Evolutionary conservation across 805 yeast genomes (phyloP).

Genomic region (Myxozyma geophila): DNA sequence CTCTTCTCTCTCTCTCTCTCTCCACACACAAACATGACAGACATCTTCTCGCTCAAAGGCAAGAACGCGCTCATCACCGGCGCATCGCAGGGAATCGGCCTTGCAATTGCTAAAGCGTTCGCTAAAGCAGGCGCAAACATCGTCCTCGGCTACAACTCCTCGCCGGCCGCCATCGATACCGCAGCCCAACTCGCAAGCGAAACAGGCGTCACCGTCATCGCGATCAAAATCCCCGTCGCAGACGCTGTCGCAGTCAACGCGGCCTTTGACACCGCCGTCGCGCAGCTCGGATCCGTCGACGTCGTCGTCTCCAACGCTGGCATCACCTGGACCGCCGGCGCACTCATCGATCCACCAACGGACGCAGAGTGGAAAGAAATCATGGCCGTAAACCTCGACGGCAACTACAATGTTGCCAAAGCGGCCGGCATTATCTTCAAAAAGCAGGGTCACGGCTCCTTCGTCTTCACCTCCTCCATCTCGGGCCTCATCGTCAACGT

Average conservation of each 20-base stretch:
- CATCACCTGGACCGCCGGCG: slow-evolving; percentile 34
- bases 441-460: slow-evolving; percentile 21
- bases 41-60: slow-evolving; percentile 42
- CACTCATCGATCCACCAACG: slow-evolving; percentile 21
- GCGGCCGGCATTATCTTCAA: slow-evolving; percentile 55
- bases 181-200: slow-evolving; percentile 61
- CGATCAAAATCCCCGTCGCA: slow-evolving; percentile 64
- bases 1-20: background rate
- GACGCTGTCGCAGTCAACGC: slow-evolving; percentile 54
- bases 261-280: slow-evolving; percentile 50
- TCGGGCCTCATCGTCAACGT: slow-evolving; percentile 58
- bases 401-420: slow-evolving; percentile 58
- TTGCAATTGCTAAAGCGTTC: slow-evolving; percentile 53
- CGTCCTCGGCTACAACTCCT: slow-evolving; percentile 50
- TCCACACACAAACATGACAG: slow-evolving; percentile 4
- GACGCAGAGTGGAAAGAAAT: slow-evolving; percentile 27
- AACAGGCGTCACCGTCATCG: slow-evolving; percentile 64
- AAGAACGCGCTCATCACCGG: slow-evolving; percentile 55
- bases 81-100: slow-evolving; percentile 59
- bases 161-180: slow-evolving; percentile 59
- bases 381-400: slow-evolving; percentile 29
- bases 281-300: slow-evolving; percentile 26
- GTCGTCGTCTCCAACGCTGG: slow-evolving; percentile 37
- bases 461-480: slow-evolving; percentile 58
- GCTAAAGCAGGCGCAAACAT: slow-evolving; percentile 55